Base-by-base conservation (phyloP, 192 early-diverging fungal genomes). In the Diversispora eburnea region DNA sequence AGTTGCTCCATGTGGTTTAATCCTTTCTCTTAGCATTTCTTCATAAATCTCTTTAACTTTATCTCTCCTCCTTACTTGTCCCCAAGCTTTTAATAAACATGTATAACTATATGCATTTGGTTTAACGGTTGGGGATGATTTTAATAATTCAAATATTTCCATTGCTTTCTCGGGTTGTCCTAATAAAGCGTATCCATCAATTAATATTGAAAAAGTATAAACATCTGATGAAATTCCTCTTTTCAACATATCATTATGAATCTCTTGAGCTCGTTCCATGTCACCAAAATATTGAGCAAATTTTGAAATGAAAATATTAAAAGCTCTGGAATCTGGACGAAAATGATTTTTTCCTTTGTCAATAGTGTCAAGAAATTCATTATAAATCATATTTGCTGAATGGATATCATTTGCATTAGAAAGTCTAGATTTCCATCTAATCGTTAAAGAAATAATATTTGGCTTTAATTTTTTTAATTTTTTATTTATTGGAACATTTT, bases 71-170 rank as follows among this genome's bases (percentile, higher is more conserved):
- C 64, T 39, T n/a, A 72, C 68, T 63, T 81, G 74, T 39, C 70
- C 77, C 79, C 79, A 83, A 5, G 77, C 79, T 66, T 75, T 76
- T 49, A 81, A 77, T 4, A 79, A 45, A 57, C 80, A 77, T 2
- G 82, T 78, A 52, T 81, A 83, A 19, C 64, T 22, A 7, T 57
- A 70, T 22, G 71, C 72, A 74, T 80, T 81, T 8, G 76, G 66
- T 61, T 77, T 52, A 15, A 80, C 20, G 12, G 39, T 41, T 33
- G 0, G 25, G 42, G 45, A 42, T 6, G 13, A 47, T 33, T 76
- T 66, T 41, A 83, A 48, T 57, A 72, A 70, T 8, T 75, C 20
- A 60, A 77, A 64, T 3, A 78, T 73, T 39, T 58, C 19, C 5
- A 46, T 39, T 6, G 77, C 78, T 12, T 70, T 52, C 7, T 77